Evolutionary conservation across 345 rosid species (phyloP).

Genomic region (Turnera subulata): DNA sequence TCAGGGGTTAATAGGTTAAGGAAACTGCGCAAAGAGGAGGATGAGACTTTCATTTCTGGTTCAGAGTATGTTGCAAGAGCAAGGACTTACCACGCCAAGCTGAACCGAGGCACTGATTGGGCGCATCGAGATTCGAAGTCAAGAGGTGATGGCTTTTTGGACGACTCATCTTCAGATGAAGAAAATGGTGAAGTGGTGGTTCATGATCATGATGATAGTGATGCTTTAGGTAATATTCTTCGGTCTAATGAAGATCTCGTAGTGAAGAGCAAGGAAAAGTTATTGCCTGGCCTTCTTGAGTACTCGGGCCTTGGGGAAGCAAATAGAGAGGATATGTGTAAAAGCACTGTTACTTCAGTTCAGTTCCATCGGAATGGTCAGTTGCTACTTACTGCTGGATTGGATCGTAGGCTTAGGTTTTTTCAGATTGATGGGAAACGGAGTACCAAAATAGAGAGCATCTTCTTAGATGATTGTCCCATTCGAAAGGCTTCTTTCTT

Average conservation of each 20-base stretch:
- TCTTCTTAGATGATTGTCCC: constrained; percentile 83
- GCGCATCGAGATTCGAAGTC: constrained; percentile 44
- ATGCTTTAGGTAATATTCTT: constrained; percentile 56
- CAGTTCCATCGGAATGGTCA: constrained; percentile 89
- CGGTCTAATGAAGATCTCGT: constrained; percentile 75
- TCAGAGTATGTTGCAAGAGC: constrained; percentile 67
- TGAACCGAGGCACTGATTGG: constrained; percentile 90
- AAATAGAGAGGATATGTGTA: constrained; percentile 67
- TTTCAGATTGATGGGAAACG: constrained; percentile 93
- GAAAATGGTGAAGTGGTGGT: constrained; percentile 30
- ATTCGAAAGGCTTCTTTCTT: constrained; percentile 72
- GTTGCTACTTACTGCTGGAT: constrained; percentile 75
- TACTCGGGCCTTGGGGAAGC: constrained; percentile 83
- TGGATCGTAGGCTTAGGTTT: constrained; percentile 65
- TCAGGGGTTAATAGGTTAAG: constrained; percentile 69
- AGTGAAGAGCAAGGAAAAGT: constrained; percentile 45
- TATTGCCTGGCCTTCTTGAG: constrained; percentile 73
- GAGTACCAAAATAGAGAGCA: constrained; percentile 79
- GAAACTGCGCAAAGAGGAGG: constrained; percentile 81
- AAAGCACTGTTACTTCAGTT: constrained; percentile 70
- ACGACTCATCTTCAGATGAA: constrained; percentile 52
- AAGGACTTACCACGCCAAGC: constrained; percentile 81
- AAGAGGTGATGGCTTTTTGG: constrained; percentile 18
- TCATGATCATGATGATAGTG: constrained; percentile 32
- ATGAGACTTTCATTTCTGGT: constrained; percentile 66